Evolutionary conservation across 2,329 filamentous ascomycete genomes (phyloP), one percentile per base, ranked within the genome.

Genomic region (Arthrinium phaeospermum): DNA sequence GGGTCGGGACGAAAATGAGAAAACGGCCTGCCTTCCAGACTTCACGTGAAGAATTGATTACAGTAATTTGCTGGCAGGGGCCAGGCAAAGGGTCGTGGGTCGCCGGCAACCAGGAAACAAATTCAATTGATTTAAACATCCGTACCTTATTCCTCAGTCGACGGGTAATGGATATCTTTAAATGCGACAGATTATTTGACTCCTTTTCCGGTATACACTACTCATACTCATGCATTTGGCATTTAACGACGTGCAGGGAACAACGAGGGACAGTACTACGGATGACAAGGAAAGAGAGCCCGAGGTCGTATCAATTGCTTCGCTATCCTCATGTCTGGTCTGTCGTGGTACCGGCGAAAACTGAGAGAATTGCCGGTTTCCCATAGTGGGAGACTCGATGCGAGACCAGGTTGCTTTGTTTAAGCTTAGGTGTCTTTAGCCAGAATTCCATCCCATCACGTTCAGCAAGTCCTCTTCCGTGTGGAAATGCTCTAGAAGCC

Each of bases 1-100:
- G 57, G 57, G 57, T 41, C 19, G 57, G 57, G 57, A 64, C 57
- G 57, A 64, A 41, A 37, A 64, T 64, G 57, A 34, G 34, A 41
- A 41, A 41, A 41, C 10, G 37, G 37, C 37, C 37, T 10, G 7
- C 37, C 37, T 41, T 41, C 19, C n/a, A 24, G 57, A 41, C n/a
- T 64, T 64, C 57, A 64, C 57, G 57, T 64, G 57, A 64, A 64
- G 57, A n/a, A 22, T 41, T 37, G 34, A 49, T 49, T 49, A 49
- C 46, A n/a, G 44, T 49, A 49, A 41, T 41, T n/a, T 49, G 46
- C 22, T 61, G 22, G 10, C 37, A 61, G 53, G 30, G 53, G 14
- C 24, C n/a, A 51, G 5, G 14, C 34, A 57, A 57, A 57, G 51
- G 27, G 51, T 57, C 51, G 51, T 19, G 51, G 51, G 51, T 22